phyloP scores from a whole-genome alignment of 768 basidiomycete genomes.

The Rubroboletus satanas region DNA sequence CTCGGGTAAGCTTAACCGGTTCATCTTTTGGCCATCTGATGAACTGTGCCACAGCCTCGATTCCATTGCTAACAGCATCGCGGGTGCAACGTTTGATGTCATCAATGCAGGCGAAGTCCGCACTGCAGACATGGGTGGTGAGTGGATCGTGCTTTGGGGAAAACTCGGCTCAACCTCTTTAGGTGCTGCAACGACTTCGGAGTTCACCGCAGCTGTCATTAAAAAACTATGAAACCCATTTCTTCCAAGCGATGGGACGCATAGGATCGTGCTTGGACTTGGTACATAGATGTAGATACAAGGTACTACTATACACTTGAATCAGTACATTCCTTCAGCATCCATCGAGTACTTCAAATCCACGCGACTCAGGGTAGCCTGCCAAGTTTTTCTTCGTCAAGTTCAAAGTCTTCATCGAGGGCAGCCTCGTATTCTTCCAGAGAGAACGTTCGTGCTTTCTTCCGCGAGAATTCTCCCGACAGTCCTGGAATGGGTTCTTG shows the following conservation, averaged over 20 bases:
- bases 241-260: background rate
- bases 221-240: conserved; percentile 54
- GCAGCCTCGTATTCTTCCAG: conserved; percentile 52
- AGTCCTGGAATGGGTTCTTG: conserved; percentile 2
- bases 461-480: conserved; percentile 32
- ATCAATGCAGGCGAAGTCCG: conserved; percentile 84
- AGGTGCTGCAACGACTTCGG: conserved; percentile 89
- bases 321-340: conserved; percentile 17
- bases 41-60: conserved; percentile 59
- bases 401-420: conserved; percentile 45
- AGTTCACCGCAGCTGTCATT: conserved; percentile 92
- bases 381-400: conserved; percentile 42
- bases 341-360: background rate
- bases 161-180: conserved; percentile 8
- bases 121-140: conserved; percentile 95
- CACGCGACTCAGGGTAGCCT: conserved; percentile 5
- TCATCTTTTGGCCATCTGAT: conserved; percentile 15
- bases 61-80: conserved; percentile 89
- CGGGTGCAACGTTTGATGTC: conserved; percentile 87
- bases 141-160: conserved; percentile 26
- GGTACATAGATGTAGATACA: conserved; percentile 26
- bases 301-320: conserved; percentile 8
- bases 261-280: conserved; percentile 3
- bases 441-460: conserved; percentile 39
- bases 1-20: conserved; percentile 61